These are phyloP conservation scores for Colletotrichum sp. DNA, from an alignment of 2,329 filamentous ascomycete genomes.

Conservation along the genomic window DNA sequence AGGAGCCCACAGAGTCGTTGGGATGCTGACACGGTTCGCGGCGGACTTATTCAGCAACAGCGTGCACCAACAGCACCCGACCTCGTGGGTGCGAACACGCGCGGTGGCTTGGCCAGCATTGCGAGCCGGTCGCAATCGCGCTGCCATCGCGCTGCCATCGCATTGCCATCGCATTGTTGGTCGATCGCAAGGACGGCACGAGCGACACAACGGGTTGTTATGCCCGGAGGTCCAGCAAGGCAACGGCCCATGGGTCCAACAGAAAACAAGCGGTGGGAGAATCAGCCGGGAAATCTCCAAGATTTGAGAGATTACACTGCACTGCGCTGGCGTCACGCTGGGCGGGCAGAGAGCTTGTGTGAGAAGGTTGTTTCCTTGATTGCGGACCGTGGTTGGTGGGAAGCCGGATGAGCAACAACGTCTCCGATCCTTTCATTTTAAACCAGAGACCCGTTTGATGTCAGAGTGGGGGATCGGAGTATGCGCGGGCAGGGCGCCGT, in stretches of 20 bases:
- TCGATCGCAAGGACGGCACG: not conserved
- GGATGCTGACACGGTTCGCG: not conserved
- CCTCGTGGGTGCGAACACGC: not conserved
- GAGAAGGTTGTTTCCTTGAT: constrained; percentile 19
- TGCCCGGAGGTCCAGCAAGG: not conserved
- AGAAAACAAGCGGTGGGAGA: constrained; percentile 1
- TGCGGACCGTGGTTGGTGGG: constrained; percentile 12
- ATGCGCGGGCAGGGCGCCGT: not conserved
- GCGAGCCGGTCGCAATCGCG: not conserved
- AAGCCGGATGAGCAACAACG: constrained; percentile 1
- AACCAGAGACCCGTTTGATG: constrained; percentile 16
- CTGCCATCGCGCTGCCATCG: not conserved
- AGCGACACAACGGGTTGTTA: not conserved
- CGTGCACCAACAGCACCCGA: not conserved
- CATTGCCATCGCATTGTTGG: not conserved
- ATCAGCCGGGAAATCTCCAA: constrained; percentile 2
- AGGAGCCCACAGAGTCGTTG: not conserved
- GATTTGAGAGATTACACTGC: constrained; percentile 8
- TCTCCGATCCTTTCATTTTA: constrained; percentile 21
- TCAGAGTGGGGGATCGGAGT: constrained; percentile 18
- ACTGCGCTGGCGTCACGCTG: constrained; percentile 8
- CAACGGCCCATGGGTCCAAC: not conserved
- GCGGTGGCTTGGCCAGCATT: not conserved
- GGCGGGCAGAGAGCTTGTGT: constrained; percentile 1
- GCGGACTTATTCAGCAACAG: not conserved